Evolutionary conservation across 495 filamentous ascomycete species (phyloP), one percentile per base, ranked within the genome.

Genomic region (Ascobolus immersus): DNA sequence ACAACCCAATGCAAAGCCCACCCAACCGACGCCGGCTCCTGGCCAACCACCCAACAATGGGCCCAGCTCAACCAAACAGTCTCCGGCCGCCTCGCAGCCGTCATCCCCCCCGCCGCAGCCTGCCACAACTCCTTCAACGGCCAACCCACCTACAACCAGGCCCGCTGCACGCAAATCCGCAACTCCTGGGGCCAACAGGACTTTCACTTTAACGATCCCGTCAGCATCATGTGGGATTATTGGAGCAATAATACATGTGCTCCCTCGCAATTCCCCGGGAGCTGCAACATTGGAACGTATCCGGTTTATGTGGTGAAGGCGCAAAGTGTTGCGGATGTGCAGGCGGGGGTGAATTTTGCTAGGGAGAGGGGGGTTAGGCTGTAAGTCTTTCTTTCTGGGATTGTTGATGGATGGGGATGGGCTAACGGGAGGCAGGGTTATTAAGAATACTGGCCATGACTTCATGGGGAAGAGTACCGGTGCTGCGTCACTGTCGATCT

Each of bases 61-160:
- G 39, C 43, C 12, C 15, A 39, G 0, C 41, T 67, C 19, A 67
- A 64, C 40, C 28, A 14, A 0, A 50, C 60, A 0, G 43, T 65
- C 8, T 45, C 50, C 12, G 68, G 68, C 25, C 53, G 57, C 36
- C 51, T 74, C 21, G 52, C 69, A 36, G 47, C 44, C 13, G 60
- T 59, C 17, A 23, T 51, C 33, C 64, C 70, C 31, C 54, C 63
- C 12, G 69, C 56, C 39, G 56, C 56, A 35, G 49, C 62, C 31
- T 74, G 69, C 44, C 67, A 73, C 45, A 33, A 33, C 3, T 10
- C 28, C 8, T 39, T 43, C 28, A 33, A 36, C 5, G 27, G 33
- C 4, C 15, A 25, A 5, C 45, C 52, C 0, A 44, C 45, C 13
- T 59, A 56, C 30, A 33, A 59, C 32, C 43, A 37, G 3, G 34